These are phyloP conservation scores for Inga laurina DNA, from an alignment of 306 rosid genomes.

Conservation along the genomic window DNA sequence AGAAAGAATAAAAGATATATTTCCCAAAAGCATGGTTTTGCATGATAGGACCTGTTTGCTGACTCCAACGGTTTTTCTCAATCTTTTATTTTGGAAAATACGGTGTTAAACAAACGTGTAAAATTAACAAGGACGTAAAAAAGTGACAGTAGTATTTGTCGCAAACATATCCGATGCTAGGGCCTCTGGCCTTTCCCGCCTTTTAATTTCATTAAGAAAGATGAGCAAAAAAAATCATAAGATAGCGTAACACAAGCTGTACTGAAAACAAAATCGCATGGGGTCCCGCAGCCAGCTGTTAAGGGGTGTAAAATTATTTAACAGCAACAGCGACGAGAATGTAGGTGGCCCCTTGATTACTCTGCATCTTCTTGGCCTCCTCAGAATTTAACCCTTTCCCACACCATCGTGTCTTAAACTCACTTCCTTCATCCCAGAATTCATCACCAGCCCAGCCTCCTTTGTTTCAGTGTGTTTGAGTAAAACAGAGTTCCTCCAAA, in stretches of 20 bases:
- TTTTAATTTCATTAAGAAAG: neutral
- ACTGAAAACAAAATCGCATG: conserved; percentile 24
- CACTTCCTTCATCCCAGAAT: neutral
- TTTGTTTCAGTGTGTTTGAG: neutral
- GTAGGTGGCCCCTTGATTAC: neutral
- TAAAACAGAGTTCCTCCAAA: conserved; percentile 15
- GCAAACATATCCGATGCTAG: conserved; percentile 22
- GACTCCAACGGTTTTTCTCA: neutral
- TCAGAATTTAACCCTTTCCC: neutral
- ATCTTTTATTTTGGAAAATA: neutral
- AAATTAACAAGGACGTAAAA: neutral
- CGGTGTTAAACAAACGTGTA: neutral
- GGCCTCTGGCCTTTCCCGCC: neutral
- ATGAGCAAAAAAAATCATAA: neutral
- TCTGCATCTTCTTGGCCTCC: neutral
- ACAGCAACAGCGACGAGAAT: conserved; percentile 23
- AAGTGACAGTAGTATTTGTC: conserved; percentile 10
- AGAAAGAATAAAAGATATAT: neutral
- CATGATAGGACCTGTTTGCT: neutral
- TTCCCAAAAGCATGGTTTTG: neutral
- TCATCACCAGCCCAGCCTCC: neutral
- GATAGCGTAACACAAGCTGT: neutral
- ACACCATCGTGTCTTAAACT: conserved; percentile 22
- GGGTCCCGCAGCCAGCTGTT: conserved; percentile 47
- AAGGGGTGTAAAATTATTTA: conserved; percentile 58